These are phyloP conservation scores for Isabelozyma gotoi DNA, from an alignment of 805 yeast species.

Conservation along the genomic window DNA sequence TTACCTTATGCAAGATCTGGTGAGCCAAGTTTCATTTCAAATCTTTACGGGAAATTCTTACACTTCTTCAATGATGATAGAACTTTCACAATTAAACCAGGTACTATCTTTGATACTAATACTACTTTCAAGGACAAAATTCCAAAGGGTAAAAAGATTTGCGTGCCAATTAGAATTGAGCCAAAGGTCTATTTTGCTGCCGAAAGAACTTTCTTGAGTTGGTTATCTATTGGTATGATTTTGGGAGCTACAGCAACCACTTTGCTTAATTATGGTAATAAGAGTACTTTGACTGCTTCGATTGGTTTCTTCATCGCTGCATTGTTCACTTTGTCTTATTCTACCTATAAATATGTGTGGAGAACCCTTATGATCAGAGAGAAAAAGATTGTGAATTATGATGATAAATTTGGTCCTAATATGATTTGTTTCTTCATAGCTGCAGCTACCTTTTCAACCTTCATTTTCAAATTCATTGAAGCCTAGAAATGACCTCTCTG, in stretches of 20 bases:
- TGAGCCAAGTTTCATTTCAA: slow-evolving; percentile 25
- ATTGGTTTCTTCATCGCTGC: slow-evolving; percentile 86
- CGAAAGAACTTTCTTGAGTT: slow-evolving; percentile 89
- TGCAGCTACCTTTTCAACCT: slow-evolving; percentile 63
- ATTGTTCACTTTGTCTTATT: slow-evolving; percentile 66
- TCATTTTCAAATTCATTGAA: slow-evolving; percentile 50
- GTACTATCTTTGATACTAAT: slow-evolving; percentile 45
- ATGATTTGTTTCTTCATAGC: slow-evolving; percentile 75
- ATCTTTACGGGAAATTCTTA: slow-evolving; percentile 35
- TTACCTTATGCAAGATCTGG: slow-evolving; percentile 28
- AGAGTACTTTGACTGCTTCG: slow-evolving; percentile 72
- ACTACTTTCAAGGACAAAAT: slow-evolving; percentile 53
- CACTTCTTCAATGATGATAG: slow-evolving; percentile 46
- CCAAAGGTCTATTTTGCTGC: slow-evolving; percentile 99
- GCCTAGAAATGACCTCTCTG: too few species aligned
- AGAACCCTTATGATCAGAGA: slow-evolving; percentile 81
- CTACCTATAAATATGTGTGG: slow-evolving; percentile 73
- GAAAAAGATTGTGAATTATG: slow-evolving; percentile 81
- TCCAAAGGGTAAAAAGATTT: slow-evolving; percentile 86
- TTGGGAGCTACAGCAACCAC: slow-evolving; percentile 88
- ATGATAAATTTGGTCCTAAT: slow-evolving; percentile 85
- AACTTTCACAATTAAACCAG: slow-evolving; percentile 43
- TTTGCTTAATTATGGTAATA: slow-evolving; percentile 79
- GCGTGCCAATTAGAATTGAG: slow-evolving; percentile 94
- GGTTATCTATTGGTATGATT: slow-evolving; percentile 89